Conservation (phyloP, 2,329 filamentous ascomycete species). For the Penicillium sp. region DNA sequence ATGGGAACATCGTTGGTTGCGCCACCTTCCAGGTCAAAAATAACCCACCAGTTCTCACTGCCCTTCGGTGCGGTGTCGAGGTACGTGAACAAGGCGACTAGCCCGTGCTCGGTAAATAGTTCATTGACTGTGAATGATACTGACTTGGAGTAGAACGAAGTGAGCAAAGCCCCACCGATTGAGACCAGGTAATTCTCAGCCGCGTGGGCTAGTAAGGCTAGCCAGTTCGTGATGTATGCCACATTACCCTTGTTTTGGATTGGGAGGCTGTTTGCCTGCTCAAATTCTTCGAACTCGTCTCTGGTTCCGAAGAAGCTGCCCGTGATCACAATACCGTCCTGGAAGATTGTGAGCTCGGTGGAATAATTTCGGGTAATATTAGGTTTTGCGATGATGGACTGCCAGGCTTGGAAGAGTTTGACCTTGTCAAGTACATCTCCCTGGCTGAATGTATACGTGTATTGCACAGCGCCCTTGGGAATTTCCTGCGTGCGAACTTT, state of each 20-base stretch:
- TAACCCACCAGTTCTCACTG: conserved; percentile 59
- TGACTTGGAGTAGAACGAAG: conserved; percentile 58
- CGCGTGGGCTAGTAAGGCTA: conserved; percentile 27
- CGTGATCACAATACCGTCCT: conserved; percentile 55
- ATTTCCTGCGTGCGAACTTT: conserved; percentile 38
- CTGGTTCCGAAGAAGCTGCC: conserved; percentile 62
- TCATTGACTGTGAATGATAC: conserved; percentile 54
- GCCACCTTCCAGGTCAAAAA: conserved; percentile 62
- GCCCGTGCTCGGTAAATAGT: conserved; percentile 46
- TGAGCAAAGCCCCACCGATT: conserved; percentile 41
- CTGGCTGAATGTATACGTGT: conserved; percentile 55
- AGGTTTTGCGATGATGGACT: conserved; percentile 55
- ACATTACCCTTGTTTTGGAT: conserved; percentile 18
- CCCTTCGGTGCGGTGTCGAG: conserved; percentile 51
- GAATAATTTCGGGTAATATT: conserved; percentile 59
- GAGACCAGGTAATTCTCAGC: conserved; percentile 27
- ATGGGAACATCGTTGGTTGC: conserved; percentile 56
- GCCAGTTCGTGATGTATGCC: conserved; percentile 29
- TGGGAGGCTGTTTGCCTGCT: conserved; percentile 28
- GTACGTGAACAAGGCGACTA: conserved; percentile 55
- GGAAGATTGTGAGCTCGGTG: conserved; percentile 55
- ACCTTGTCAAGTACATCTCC: conserved; percentile 50
- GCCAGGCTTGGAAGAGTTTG: conserved; percentile 57
- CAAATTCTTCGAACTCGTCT: conserved; percentile 52
- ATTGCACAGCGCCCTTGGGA: conserved; percentile 54